Conservation (phyloP, 2,329 filamentous ascomycete genomes). For the Penicillium thymicola region DNA sequence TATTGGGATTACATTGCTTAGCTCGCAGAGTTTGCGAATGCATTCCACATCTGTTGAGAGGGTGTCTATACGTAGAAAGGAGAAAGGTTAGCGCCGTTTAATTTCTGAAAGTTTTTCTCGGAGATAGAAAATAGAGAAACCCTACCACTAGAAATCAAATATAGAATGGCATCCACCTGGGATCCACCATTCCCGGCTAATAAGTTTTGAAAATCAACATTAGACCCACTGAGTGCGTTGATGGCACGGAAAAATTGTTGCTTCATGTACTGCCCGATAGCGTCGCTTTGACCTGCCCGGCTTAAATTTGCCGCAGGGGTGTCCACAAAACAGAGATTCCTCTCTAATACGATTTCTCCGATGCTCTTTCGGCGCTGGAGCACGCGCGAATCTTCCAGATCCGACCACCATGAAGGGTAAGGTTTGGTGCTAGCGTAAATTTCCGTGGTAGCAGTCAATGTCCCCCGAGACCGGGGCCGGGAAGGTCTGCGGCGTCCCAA, state of each 20-base stretch:
- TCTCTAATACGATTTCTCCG: conserved; percentile 75
- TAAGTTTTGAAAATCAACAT: conserved; percentile 71
- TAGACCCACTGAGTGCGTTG: conserved; percentile 60
- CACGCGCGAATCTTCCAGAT: conserved; percentile 64
- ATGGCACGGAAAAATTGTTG: conserved; percentile 62
- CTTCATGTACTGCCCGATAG: conserved; percentile 69
- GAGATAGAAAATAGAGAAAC: not conserved
- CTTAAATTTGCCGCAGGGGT: conserved; percentile 62
- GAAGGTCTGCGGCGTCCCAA: conserved; percentile 21
- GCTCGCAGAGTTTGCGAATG: conserved; percentile 63
- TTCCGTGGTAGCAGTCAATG: conserved; percentile 53
- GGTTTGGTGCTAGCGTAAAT: conserved; percentile 77
- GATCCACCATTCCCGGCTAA: conserved; percentile 78
- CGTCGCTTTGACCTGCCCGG: conserved; percentile 52
- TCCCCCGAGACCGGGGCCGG: conserved; percentile 19
- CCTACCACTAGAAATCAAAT: conserved; percentile 71
- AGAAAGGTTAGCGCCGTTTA: not conserved
- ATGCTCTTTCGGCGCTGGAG: conserved; percentile 65
- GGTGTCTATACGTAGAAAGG: conserved; percentile 44
- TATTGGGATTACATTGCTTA: conserved; percentile 83
- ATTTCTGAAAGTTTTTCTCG: not conserved
- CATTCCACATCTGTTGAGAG: conserved; percentile 66
- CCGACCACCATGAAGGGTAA: conserved; percentile 86
- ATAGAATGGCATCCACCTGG: conserved; percentile 81
- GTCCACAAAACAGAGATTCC: conserved; percentile 93